Percentiles rank a stretch among this genome's conserved stretches.
Evolutionary conservation across 192 early-diverging fungal genomes (phyloP).

Genomic region (Spizellomyces punctatus): DNA sequence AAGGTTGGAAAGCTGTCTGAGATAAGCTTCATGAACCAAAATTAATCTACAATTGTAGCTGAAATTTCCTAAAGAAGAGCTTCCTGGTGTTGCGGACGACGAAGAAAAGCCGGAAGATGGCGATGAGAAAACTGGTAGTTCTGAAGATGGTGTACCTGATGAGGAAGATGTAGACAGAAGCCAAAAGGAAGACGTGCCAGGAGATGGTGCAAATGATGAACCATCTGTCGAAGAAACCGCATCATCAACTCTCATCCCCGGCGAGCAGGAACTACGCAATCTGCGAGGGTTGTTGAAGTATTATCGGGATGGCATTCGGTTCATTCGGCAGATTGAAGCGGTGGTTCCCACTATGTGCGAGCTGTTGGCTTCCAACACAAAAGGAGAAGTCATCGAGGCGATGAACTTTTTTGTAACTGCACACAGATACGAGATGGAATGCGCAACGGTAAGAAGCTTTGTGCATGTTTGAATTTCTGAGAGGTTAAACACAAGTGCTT

Average conservation of each 20-base stretch:
- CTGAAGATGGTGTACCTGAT: not conserved
- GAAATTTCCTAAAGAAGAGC: conserved; percentile 36
- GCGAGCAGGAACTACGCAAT: conserved; percentile 36
- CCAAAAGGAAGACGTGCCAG: too few relatives aligned
- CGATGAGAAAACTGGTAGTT: not conserved
- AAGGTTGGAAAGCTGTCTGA: conserved; percentile 49
- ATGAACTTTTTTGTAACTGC: conserved; percentile 94
- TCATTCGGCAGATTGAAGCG: conserved; percentile 79
- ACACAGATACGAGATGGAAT: conserved; percentile 82
- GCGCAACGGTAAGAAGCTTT: conserved; percentile 59
- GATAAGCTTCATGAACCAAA: conserved; percentile 24
- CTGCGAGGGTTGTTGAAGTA: conserved; percentile 63
- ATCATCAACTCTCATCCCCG: not conserved
- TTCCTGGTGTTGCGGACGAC: conserved; percentile 26
- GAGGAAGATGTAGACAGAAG: not conserved
- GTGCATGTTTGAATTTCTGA: not conserved
- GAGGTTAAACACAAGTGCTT: too few relatives aligned
- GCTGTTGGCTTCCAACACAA: conserved; percentile 85
- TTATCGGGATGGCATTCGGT: conserved; percentile 86
- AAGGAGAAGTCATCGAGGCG: conserved; percentile 91
- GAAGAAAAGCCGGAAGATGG: not conserved
- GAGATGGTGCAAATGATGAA: too few relatives aligned
- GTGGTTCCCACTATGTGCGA: conserved; percentile 77
- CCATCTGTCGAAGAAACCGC: too few relatives aligned
- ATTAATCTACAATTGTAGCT: conserved; percentile 20